Conservation (phyloP, 1,284 basidiomycete genomes). For the Clitocybe nebularis region DNA sequence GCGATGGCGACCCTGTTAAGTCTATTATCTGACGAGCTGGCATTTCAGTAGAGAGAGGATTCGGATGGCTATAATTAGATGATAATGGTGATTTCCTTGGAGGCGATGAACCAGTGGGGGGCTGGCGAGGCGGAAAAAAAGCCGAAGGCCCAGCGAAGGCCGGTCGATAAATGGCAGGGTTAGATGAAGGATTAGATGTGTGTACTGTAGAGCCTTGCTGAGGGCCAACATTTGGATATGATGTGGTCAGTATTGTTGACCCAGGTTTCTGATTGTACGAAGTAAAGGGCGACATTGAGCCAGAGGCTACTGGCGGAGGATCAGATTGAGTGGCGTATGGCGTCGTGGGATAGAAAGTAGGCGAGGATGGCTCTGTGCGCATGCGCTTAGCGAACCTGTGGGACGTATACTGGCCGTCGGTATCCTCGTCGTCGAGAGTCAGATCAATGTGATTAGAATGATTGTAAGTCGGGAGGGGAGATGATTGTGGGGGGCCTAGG, state of each 20-base stretch:
- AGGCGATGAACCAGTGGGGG: constrained; percentile 12
- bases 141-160: constrained; percentile 40
- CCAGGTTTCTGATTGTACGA: constrained; percentile 9
- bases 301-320: constrained; percentile 2
- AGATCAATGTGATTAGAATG: constrained; percentile 44
- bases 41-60: constrained; percentile 19
- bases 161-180: constrained; percentile 36
- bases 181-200: constrained; percentile 8
- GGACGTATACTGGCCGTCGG: constrained; percentile 24
- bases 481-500: neutral
- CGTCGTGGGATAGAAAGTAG: constrained; percentile 6
- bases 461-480: constrained; percentile 2
- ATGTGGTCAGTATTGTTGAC: constrained; percentile 5
- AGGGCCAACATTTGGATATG: constrained; percentile 5
- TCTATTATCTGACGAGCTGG: constrained; percentile 60
- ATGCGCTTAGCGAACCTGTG: constrained; percentile 35
- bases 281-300: constrained; percentile 16
- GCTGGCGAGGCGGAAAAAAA: constrained; percentile 24
- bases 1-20: constrained; percentile 72
- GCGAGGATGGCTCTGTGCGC: constrained; percentile 29
- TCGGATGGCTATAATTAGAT: constrained; percentile 17
- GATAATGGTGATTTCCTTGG: constrained; percentile 20
- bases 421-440: constrained; percentile 55
- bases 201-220: constrained; percentile 8
- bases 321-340: constrained; percentile 8